Evolutionary conservation across 2,329 filamentous ascomycete genomes (phyloP), one percentile per base, ranked within the genome.

Genomic region (Pseudopyricularia javanii): DNA sequence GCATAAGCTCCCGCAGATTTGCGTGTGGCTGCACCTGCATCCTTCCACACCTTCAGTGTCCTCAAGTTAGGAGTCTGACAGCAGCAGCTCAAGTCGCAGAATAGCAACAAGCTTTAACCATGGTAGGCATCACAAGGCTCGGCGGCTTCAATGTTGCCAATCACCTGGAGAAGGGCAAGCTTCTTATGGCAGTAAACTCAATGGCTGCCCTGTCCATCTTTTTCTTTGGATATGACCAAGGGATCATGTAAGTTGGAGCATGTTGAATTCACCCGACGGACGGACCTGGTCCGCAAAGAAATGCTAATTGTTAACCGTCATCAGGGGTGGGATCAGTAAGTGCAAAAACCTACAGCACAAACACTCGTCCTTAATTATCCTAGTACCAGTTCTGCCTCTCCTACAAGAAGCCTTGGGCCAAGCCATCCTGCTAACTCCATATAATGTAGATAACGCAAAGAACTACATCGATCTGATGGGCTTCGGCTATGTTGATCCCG

Each of bases 181-280:
- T 84, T 55, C 73, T 83, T 53, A 71, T 81, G 54, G 75, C 76
- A 35, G 77, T 86, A 64, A 85, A 85, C 62, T 74, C 73, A 49
- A 69, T 85, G 14, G 82, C 82, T 1, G 81, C 73, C 2, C 64
- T 86, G 14, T 83, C 80, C 14, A 86, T 85, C 56, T 81, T 85
- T 64, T 85, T 86, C 70, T 85, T 85, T 59, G 82, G 74, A 37
- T 77, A 77, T 59, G 75, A 79, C 56, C 75, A 78, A 59, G 75
- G 73, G 47, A 65, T 75, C 57, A 83, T 75, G 80, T 77, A 78
- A 17, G 83, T 45, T 45, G 22, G 17, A 20, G 9, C 28, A 17
- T n/a, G n/a, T n/a, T n/a, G n/a, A n/a, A n/a, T n/a, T n/a, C n/a
- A n/a, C n/a, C n/a, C n/a, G n/a, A n/a, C n/a, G 17, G 7, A 9